Evolutionary conservation across 345 rosid species (phyloP).

Genomic region (Lepidium sativum): DNA sequence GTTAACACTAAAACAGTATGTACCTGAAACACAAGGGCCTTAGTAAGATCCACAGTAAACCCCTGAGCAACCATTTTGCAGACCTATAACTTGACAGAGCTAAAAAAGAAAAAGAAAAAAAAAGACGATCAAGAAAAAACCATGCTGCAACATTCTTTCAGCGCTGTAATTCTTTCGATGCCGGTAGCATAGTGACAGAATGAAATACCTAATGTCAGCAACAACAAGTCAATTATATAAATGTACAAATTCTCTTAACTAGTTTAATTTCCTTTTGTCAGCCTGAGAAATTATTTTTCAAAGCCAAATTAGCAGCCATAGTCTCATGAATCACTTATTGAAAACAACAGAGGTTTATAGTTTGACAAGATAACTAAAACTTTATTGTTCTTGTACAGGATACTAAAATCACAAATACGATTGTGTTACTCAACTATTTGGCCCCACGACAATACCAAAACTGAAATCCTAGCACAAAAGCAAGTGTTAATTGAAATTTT

Average conservation of each 20-base stretch:
- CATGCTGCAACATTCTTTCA: not conserved
- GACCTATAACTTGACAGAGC: not conserved
- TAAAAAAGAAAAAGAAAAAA: not conserved
- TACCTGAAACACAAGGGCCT: slow-evolving; percentile 51
- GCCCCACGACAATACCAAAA: slow-evolving; percentile 4
- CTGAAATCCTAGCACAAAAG: slow-evolving; percentile 7
- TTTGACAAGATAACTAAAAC: not conserved
- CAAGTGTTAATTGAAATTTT: slow-evolving; percentile 9
- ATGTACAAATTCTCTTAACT: not conserved
- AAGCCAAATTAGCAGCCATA: too few species aligned
- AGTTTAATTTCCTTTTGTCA: too few species aligned
- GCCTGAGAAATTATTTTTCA: too few species aligned
- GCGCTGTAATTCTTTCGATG: too few species aligned
- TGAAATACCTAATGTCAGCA: not conserved
- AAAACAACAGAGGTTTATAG: too few species aligned
- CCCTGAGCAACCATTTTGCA: slow-evolving; percentile 36
- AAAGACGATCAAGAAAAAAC: not conserved
- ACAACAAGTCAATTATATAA: not conserved
- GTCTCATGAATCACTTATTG: too few species aligned
- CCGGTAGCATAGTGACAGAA: not conserved
- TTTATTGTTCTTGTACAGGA: not conserved
- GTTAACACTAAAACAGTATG: not conserved
- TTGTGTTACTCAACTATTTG: not conserved
- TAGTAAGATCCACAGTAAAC: slow-evolving; percentile 42
- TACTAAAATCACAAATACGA: not conserved